Evolutionary conservation across 805 yeast genomes (phyloP), one percentile per base, ranked within the genome.

Genomic region (Wickerhamomyces alni): DNA sequence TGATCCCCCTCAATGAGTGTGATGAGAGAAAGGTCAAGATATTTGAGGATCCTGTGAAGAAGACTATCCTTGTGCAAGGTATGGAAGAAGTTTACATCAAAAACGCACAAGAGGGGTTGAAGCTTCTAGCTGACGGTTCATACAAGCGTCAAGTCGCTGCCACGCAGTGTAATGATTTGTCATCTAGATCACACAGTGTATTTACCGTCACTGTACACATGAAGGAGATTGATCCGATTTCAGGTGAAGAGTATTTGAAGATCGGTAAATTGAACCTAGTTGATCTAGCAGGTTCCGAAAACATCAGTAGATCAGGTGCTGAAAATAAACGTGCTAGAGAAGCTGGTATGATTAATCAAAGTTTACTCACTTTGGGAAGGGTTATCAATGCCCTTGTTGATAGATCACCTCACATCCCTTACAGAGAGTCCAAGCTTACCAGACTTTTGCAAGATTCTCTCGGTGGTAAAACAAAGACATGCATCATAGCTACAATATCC

Each of bases 261-360:
- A 62, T 68, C 30, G 80, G 87, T 6, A 87, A 86, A 53, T 71
- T 87, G 57, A 87, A 88, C 55, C 65, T 88, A 8, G 97, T 89
- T n/a, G 97, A 88, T 62, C 67, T 89, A 50, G 97, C 97, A 0
- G 97, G 97, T 1, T 83, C 94, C 17, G 97, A 88, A 55, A 87
- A 87, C 56, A 81, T 88, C 33, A 75, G 69, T 46, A 67, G 87
- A 46, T 83, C 95, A 0, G 97, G 97, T 2, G 95, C 96, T 0
- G 74, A 76, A 19, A 80, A 82, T 54, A 80, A 76, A 52, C 72
- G 95, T 29, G 96, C 96, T 0, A 78, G 87, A 45, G 97, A 88
- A 59, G 96, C 96, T 2, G 96, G 96, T 0, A 72, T 83, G 43
- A 89, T 89, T 34, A 88, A 88, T 60, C 94, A 86, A 58, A 82